Conservation (phyloP, 2,329 filamentous ascomycete species). For the Chaetomium olivaceum region DNA sequence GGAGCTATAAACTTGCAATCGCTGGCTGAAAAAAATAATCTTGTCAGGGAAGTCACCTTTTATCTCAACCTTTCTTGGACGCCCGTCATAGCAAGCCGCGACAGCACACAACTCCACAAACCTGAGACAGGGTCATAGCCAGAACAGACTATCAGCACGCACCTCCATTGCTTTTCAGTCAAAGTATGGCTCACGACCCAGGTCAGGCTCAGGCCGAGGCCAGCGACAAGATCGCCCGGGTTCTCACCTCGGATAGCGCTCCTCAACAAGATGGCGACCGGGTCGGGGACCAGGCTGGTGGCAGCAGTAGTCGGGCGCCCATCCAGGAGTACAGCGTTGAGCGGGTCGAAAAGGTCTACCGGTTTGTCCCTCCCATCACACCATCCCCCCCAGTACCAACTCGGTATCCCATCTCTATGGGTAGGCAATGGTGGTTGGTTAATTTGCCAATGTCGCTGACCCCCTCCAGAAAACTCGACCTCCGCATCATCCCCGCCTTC, state of each 20-base stretch:
- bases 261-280: conserved; percentile 6
- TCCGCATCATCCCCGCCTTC: conserved; percentile 70
- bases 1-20: conserved; percentile 3
- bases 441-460: neutral
- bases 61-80: neutral
- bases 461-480: conserved; percentile 53
- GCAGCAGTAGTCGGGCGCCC: conserved; percentile 31
- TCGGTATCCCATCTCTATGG: neutral
- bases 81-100: neutral
- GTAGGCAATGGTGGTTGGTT: neutral
- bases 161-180: conserved; percentile 54
- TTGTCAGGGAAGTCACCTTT: neutral
- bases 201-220: conserved; percentile 35
- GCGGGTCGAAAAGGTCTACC: conserved; percentile 57
- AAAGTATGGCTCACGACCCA: conserved; percentile 47
- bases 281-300: conserved; percentile 20
- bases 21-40: neutral
- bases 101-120: neutral
- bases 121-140: conserved; percentile 26
- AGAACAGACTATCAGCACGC: conserved; percentile 53
- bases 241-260: conserved; percentile 23
- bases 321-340: conserved; percentile 49
- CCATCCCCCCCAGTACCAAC: no score
- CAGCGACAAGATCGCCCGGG: conserved; percentile 30
- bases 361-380: conserved; percentile 33